Percentiles rank a stretch among this genome's conserved stretches.
Conservation (phyloP, 306 rosid species). For the Sesbania bispinosa region DNA sequence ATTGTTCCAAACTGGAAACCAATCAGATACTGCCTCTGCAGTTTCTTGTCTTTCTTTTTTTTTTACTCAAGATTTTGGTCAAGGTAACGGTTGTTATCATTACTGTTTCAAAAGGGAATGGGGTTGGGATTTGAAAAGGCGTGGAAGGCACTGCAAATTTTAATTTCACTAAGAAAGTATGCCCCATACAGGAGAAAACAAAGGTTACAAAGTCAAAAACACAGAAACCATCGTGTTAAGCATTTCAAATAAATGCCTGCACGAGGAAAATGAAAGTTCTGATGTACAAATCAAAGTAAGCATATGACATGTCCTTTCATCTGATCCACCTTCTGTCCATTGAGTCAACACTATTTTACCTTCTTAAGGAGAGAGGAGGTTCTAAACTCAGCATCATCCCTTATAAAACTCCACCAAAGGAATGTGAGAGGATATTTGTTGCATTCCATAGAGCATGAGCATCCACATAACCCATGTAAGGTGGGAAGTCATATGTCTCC, state of each 20-base stretch:
- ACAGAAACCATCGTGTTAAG: constrained; percentile 48
- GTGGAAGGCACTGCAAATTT: not conserved
- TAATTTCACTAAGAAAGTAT: constrained; percentile 39
- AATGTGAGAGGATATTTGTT: constrained; percentile 66
- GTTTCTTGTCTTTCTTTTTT: too few relatives aligned
- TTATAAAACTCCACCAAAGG: constrained; percentile 90
- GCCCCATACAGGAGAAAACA: constrained; percentile 43
- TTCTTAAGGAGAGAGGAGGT: constrained; percentile 66
- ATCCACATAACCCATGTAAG: constrained; percentile 81
- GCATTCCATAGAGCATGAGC: constrained; percentile 84
- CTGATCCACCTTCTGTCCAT: constrained; percentile 35
- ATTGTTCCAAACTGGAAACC: too few relatives aligned
- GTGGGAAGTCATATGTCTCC: constrained; percentile 82
- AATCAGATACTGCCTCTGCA: too few relatives aligned
- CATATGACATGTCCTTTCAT: constrained; percentile 30
- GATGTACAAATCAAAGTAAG: constrained; percentile 45
- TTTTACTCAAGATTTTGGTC: too few relatives aligned
- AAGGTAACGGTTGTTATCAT: too few relatives aligned
- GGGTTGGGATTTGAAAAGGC: not conserved
- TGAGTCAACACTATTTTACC: constrained; percentile 43
- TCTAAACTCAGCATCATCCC: constrained; percentile 86
- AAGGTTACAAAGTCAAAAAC: constrained; percentile 36
- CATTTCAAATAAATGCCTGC: constrained; percentile 46
- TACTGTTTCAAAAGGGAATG: not conserved
- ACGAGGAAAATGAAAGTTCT: constrained; percentile 41